Conservation (phyloP, 2,329 filamentous ascomycete species). For the Fusarium sp. region DNA sequence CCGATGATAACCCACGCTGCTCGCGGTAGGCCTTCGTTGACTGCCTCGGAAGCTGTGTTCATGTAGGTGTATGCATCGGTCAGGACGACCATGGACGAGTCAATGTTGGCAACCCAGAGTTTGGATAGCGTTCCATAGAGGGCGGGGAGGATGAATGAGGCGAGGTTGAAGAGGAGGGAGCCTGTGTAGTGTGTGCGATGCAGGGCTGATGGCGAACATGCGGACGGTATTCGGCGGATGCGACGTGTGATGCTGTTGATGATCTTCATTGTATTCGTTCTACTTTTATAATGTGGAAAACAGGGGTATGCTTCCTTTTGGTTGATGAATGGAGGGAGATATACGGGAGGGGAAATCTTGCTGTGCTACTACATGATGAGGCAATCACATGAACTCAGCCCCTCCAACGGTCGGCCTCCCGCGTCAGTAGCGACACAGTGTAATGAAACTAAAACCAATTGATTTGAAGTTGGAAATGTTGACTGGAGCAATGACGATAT, state of each 20-base stretch:
- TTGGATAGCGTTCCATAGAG: slow-evolving; percentile 77
- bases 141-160: slow-evolving; percentile 73
- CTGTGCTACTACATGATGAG: neutral
- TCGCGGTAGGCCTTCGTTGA: slow-evolving; percentile 79
- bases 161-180: slow-evolving; percentile 72
- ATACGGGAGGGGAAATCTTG: neutral
- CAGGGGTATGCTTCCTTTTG: fast-evolving
- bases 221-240: neutral
- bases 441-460: too few relatives aligned
- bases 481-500: too few relatives aligned
- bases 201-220: slow-evolving; percentile 8
- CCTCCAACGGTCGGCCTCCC: slow-evolving; percentile 26
- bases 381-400: neutral
- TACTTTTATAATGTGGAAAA: neutral
- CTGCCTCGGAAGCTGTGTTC: slow-evolving; percentile 72
- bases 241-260: neutral
- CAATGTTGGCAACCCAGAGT: slow-evolving; percentile 77
- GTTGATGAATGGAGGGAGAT: fast-evolving
- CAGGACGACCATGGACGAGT: slow-evolving; percentile 61
- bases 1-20: slow-evolving; percentile 78
- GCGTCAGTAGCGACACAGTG: neutral
- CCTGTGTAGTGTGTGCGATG: slow-evolving; percentile 61
- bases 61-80: slow-evolving; percentile 75
- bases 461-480: too few relatives aligned
- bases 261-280: slow-evolving; percentile 2